phyloP scores from a whole-genome alignment of 2,329 filamentous ascomycete species.

The Fonsecaea erecta region DNA sequence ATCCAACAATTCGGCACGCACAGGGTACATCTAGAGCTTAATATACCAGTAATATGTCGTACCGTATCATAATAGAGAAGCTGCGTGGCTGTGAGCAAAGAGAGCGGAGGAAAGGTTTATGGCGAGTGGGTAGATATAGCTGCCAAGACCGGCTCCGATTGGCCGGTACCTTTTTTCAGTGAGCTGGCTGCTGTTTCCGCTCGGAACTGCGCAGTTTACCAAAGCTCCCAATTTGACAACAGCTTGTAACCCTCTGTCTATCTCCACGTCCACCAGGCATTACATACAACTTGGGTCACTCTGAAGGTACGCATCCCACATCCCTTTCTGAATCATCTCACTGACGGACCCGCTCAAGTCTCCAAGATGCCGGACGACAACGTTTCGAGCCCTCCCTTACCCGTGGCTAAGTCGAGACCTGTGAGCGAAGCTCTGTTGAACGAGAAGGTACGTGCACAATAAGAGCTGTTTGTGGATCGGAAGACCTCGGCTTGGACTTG shows the following conservation, averaged over 20 bases:
- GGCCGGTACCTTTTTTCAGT: conserved; percentile 15
- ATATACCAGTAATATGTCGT: too few species aligned
- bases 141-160: conserved; percentile 23
- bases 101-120: neutral
- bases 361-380: conserved; percentile 62
- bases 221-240: conserved; percentile 8
- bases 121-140: neutral
- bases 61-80: too few species aligned
- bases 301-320: neutral
- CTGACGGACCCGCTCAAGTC: conserved; percentile 2
- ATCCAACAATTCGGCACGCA: too few species aligned
- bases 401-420: conserved; percentile 73
- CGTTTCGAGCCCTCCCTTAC: conserved; percentile 63
- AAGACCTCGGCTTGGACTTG: neutral
- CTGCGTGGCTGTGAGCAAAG: too few species aligned
- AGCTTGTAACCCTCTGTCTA: neutral
- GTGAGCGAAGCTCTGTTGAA: conserved; percentile 98
- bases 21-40: too few species aligned
- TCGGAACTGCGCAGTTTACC: conserved; percentile 3
- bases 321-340: neutral
- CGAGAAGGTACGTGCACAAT: conserved; percentile 77
- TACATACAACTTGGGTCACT: neutral
- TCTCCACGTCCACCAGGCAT: neutral
- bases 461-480: neutral
- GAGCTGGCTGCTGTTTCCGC: conserved; percentile 6